Base-by-base conservation (phyloP, 1,139 yeast species). In the Debaryomyces singareniensis region DNA sequence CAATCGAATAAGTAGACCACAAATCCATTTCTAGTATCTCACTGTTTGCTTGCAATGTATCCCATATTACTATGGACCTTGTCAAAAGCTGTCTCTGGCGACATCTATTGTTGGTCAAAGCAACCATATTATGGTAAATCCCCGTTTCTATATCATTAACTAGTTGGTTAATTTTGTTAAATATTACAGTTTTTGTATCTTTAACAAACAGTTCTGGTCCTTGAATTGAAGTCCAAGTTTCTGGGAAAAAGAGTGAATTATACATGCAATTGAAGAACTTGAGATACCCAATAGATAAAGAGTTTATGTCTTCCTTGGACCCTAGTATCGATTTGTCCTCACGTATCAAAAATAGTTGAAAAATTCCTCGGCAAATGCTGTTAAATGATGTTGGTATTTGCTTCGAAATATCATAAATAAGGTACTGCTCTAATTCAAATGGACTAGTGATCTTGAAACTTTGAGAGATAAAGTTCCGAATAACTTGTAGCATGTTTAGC, bases 31-130 rank as follows among this genome's bases (percentile, higher is more conserved):
- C 86, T 26, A 72, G 55, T 4, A 55, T 49, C 44, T 81, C 86
- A 40, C 75, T 57, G 25, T 65, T 62, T 4, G 81, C 94, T 49
- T 89, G 96, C 20, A 86, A 58, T 3, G 86, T 70, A 51, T 91
- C 96, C 82, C 93, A 85, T 3, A 75, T 49, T 44, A 40, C 75
- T 44, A 49, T 70, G 57, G 51, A 79, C 63, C 44, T 77, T 52
- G 51, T 80, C 55, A 43, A 75, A 65, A 65, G 44, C 47, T 86
- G 96, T 39, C 96, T 73, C 47, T 85, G 91, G 31, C 96, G 70
- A 32, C 95, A 77, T 15, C 85, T 76, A 47, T 89, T 89, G 51
- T 79, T 83, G 12, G 85, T 79, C 37, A 66, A 59, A 2, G 70
- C 61, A 9, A 75, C 71, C 24, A 83, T 49, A 44, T 69, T 60